Evolutionary conservation across 2,329 filamentous ascomycete genomes (phyloP).

Genomic region (Pseudogymnoascus sp.): DNA sequence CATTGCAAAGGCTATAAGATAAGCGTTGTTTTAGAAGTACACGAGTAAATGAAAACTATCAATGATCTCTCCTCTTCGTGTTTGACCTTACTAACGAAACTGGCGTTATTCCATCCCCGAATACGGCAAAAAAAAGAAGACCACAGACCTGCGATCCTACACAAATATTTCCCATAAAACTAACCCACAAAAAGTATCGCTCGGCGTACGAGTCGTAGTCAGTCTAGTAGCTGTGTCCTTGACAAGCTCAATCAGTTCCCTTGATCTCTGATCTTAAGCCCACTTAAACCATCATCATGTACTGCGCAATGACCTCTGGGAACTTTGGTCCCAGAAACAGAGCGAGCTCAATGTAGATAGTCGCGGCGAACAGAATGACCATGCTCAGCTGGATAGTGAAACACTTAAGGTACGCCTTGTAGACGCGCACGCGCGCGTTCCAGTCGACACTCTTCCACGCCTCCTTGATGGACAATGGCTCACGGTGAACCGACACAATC

Average conservation of each 20-base stretch:
- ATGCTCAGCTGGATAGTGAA: constrained; percentile 45
- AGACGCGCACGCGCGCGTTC: constrained; percentile 61
- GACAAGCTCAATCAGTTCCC: not conserved
- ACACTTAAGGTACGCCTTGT: constrained; percentile 69
- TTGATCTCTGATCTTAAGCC: not conserved
- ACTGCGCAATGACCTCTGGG: constrained; percentile 1
- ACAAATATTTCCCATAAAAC: not conserved
- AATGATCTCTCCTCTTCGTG: not conserved
- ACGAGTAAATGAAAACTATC: not conserved
- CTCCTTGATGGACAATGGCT: constrained; percentile 62
- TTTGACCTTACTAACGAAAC: not conserved
- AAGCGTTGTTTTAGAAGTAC: constrained; percentile 2
- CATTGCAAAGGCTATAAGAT: constrained; percentile 2
- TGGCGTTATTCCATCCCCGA: not conserved
- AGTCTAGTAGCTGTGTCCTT: not conserved
- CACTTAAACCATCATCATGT: constrained; percentile 4
- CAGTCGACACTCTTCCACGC: constrained; percentile 74
- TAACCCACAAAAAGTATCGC: not conserved
- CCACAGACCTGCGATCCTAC: not conserved
- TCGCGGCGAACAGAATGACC: constrained; percentile 37
- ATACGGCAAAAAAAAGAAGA: not conserved
- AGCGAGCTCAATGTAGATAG: constrained; percentile 45
- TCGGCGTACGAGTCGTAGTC: constrained; percentile 2
- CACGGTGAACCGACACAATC: constrained; percentile 84
- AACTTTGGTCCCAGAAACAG: constrained; percentile 33